Evolutionary conservation across 139 green algal genomes (phyloP).

Genomic region (Chlamydomonas incerta): DNA sequence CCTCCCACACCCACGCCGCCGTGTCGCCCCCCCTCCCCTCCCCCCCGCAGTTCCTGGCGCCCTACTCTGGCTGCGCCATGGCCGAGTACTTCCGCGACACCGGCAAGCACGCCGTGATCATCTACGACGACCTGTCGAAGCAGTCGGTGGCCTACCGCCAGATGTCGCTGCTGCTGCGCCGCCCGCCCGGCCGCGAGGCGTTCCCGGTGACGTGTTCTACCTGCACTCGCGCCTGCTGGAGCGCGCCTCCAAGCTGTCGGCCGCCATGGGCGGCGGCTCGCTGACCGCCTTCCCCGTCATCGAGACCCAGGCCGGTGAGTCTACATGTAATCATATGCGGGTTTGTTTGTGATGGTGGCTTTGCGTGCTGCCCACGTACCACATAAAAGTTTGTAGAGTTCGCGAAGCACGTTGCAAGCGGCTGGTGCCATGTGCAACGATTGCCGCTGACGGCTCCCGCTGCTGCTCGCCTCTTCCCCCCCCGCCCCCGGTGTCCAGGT

Average conservation of each 20-base stretch:
- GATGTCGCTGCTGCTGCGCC: conserved; percentile 92
- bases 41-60: conserved; percentile 80
- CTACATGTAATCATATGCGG: no score
- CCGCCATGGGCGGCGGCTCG: conserved; percentile 74
- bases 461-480: no score
- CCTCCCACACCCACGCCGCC: no score
- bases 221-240: conserved; percentile 90
- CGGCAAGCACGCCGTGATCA: conserved; percentile 86
- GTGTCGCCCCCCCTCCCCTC: background rate
- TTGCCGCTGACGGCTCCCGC: no score
- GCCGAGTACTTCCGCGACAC: conserved; percentile 82
- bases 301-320: conserved; percentile 82
- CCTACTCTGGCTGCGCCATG: conserved; percentile 92
- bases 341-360: no score
- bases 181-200: conserved; percentile 90
- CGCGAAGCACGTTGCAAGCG: no score
- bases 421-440: no score
- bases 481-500: no score
- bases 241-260: conserved; percentile 83
- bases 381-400: no score
- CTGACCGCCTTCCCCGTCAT: conserved; percentile 92
- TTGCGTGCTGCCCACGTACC: no score
- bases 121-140: conserved; percentile 95
- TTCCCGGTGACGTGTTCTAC: conserved; percentile 94
- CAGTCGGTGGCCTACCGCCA: conserved; percentile 93